A percentile compares a stretch with the other conserved stretches of the same genome.
These are phyloP conservation scores for Rhodofomes roseus DNA, from an alignment of 1,284 basidiomycete genomes.

Conservation along the genomic window DNA sequence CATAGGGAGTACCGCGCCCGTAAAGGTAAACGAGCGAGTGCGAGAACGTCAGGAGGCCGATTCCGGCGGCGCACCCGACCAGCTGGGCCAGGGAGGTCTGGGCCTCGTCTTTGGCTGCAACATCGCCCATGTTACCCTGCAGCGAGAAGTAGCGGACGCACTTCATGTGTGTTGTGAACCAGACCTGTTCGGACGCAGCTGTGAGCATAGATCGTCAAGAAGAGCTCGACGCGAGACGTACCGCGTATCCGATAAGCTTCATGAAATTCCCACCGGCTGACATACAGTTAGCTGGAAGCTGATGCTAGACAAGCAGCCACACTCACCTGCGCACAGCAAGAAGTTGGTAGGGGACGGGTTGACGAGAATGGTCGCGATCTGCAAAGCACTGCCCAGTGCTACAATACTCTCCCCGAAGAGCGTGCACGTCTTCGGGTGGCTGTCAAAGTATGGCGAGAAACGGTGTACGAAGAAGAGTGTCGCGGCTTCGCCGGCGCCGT, in stretches of 20 bases:
- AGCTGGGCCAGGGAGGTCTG: constrained; percentile 29
- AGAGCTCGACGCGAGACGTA: constrained; percentile 12
- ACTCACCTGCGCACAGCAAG: constrained; percentile 27
- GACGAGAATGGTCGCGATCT: constrained; percentile 27
- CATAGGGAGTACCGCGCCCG: constrained; percentile 24
- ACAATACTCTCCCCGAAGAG: constrained; percentile 23
- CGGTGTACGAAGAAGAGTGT: constrained; percentile 31
- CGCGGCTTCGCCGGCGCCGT: constrained; percentile 29
- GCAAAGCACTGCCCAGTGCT: constrained; percentile 25
- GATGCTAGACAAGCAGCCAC: not conserved
- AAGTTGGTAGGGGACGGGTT: constrained; percentile 24
- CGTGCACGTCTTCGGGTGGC: constrained; percentile 30
- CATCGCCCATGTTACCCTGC: constrained; percentile 30
- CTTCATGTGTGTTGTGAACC: constrained; percentile 33
- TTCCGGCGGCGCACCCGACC: constrained; percentile 26
- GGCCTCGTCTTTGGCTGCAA: constrained; percentile 31
- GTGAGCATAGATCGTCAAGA: not conserved
- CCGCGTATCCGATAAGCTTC: constrained; percentile 29
- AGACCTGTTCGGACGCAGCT: constrained; percentile 19
- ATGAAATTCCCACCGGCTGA: constrained; percentile 29
- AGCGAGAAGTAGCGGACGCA: constrained; percentile 30
- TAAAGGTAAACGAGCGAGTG: constrained; percentile 29
- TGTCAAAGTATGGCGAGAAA: constrained; percentile 31
- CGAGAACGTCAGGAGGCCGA: constrained; percentile 27
- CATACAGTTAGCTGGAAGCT: not conserved